These are phyloP conservation scores for Sporobolomyces phaffii DNA, from an alignment of 768 basidiomycete species.

Conservation along the genomic window DNA sequence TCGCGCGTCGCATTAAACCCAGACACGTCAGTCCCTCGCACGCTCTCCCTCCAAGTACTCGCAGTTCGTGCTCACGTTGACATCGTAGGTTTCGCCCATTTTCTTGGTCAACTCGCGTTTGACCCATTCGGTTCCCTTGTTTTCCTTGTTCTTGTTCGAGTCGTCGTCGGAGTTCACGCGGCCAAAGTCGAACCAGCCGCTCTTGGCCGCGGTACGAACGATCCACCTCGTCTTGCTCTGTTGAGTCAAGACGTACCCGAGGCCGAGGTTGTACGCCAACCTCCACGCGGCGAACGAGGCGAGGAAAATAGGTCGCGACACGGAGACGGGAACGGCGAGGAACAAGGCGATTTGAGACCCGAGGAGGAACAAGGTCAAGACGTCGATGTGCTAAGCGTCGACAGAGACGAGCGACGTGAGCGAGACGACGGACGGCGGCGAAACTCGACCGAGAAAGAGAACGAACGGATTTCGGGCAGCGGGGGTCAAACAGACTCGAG, in stretches of 20 bases:
- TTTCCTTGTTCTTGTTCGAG: background rate
- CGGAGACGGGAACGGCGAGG: too few species aligned
- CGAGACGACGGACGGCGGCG: too few species aligned
- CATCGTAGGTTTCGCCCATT: constrained; percentile 90
- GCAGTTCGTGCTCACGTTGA: constrained; percentile 76
- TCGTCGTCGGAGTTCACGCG: background rate
- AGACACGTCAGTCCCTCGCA: too few species aligned
- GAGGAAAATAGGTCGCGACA: constrained; percentile 64
- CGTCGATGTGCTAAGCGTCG: constrained; percentile 71
- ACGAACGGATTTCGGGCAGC: constrained; percentile 63
- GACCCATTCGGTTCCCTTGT: constrained; percentile 58
- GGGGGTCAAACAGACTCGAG: constrained; percentile 74
- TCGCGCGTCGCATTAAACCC: too few species aligned
- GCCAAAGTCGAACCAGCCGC: constrained; percentile 81
- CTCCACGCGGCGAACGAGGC: constrained; percentile 92
- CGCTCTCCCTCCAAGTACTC: too few species aligned
- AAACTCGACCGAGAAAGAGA: constrained; percentile 43
- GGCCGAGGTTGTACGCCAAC: constrained; percentile 79
- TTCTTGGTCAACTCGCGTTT: constrained; percentile 76
- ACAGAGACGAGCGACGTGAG: too few species aligned
- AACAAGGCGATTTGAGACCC: constrained; percentile 68
- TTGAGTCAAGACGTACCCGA: constrained; percentile 87
- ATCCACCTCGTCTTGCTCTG: constrained; percentile 96
- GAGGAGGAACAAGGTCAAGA: constrained; percentile 74
- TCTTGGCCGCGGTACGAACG: constrained; percentile 65